Base-by-base conservation (phyloP, 2,329 filamentous ascomycete genomes). In the Cadophora malorum region DNA sequence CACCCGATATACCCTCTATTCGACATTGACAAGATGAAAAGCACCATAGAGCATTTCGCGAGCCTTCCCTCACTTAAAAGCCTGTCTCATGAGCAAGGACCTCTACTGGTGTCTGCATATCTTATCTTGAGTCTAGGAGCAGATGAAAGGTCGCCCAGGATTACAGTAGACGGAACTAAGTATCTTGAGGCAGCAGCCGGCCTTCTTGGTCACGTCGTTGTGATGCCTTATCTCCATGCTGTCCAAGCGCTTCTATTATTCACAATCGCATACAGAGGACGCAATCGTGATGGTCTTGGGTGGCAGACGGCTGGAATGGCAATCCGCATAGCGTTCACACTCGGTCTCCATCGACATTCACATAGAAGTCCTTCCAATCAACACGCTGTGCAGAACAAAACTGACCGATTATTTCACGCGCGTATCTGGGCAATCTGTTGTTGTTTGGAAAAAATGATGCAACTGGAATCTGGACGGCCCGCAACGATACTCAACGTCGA, bases 281-380 rank as follows among this genome's bases (percentile, higher is more conserved):
- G 65, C 19, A 33, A 58, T 25, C 63, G 63, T 6, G 65, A 67
- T 63, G 65, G 65, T 58, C 25, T 53, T 19, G 65, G 52, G 35
- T 67, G 66, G 66, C 35, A 60, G 12, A 64, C 58, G 1, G 31
- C 63, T 8, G 66, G 35, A 4, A 52, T 63, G 45, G 66, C 61
- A 14, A 64, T 67, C 33, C 60, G 60, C 9, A 60, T 64, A 9
- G 55, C 50, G 9, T 49, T 64, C 19, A 63, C 60, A 16, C 61
- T 67, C 45, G 66, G 66, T 6, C 35, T 67, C 21, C 66, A 67
- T 50, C 65, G 59, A 23, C 16, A 60, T 41, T 63, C 41, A 52
- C 23, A 31, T 25, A 33, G n/a, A 4, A 31, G 21, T 6, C 41
- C 38, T 21, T 63, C 60, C 41, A 50, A 49, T 33, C 25, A 31